Percentiles rank a stretch among this genome's conserved stretches.
phyloP scores from a whole-genome alignment of 441 rosid genomes.

The Hura crepitans region DNA sequence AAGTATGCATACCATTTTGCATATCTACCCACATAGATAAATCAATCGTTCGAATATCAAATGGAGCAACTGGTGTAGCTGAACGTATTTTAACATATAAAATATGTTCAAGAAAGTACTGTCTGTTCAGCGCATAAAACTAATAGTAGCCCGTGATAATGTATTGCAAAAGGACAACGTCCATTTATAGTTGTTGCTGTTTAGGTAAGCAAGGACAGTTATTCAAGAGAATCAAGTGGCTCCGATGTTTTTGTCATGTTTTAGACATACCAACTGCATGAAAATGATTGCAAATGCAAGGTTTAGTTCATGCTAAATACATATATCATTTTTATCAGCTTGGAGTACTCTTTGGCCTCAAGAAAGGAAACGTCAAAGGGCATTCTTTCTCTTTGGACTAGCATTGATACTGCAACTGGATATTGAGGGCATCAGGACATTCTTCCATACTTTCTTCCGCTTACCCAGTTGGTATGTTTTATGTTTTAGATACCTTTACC shows the following conservation, averaged over 20 bases:
- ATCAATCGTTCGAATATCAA: no score
- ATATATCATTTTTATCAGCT: constrained; percentile 41
- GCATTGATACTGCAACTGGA: constrained; percentile 85
- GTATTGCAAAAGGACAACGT: no score
- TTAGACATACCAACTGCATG: not conserved
- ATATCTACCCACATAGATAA: no score
- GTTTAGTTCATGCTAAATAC: constrained; percentile 16
- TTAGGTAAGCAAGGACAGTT: no score
- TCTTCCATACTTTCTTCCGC: constrained; percentile 80
- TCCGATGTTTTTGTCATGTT: not conserved
- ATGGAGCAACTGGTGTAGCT: no score
- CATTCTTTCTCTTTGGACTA: constrained; percentile 89
- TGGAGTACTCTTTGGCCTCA: constrained; percentile 93
- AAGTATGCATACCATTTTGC: no score
- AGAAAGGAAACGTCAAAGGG: constrained; percentile 92
- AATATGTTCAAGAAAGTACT: no score
- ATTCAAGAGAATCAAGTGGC: not conserved
- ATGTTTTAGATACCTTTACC: not conserved
- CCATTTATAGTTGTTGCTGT: no score
- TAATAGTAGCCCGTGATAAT: no score
- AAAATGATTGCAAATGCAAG: not conserved
- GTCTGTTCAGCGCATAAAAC: no score
- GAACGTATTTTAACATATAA: no score
- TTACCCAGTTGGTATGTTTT: constrained; percentile 72
- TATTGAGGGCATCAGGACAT: constrained; percentile 69